Percentiles rank a stretch among this genome's conserved stretches.
Conservation (phyloP, 805 yeast species). For the Monosporozyma servazzii region DNA sequence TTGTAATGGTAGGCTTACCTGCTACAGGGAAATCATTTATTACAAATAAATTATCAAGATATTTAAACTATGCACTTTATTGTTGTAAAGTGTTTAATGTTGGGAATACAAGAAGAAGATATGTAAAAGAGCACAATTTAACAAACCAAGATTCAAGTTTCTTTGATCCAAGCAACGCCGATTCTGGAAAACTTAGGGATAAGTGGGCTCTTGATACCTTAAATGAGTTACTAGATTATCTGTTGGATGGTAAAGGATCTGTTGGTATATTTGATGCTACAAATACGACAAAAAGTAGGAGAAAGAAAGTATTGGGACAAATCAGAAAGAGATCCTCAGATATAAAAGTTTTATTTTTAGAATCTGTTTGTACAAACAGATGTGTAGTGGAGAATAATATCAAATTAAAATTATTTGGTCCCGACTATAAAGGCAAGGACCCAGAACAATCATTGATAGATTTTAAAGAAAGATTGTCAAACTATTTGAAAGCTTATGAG, state of each 20-base stretch:
- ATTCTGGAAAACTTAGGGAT: constrained; percentile 62
- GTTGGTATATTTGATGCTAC: constrained; percentile 91
- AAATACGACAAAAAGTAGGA: constrained; percentile 59
- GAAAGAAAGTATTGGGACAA: constrained; percentile 47
- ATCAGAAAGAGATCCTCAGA: constrained; percentile 50
- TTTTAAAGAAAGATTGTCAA: constrained; percentile 68
- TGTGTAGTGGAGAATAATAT: constrained; percentile 75
- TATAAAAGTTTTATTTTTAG: constrained; percentile 74
- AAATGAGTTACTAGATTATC: constrained; percentile 72
- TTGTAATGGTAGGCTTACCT: constrained; percentile 94
- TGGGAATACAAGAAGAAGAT: constrained; percentile 85
- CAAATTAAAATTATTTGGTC: constrained; percentile 79
- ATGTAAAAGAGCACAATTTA: constrained; percentile 32
- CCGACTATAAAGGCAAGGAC: constrained; percentile 84
- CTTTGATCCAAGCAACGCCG: constrained; percentile 69
- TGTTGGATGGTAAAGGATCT: constrained; percentile 71
- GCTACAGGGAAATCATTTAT: constrained; percentile 93
- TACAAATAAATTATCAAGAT: constrained; percentile 83
- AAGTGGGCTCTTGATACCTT: constrained; percentile 95
- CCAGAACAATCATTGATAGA: constrained; percentile 70
- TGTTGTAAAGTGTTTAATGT: constrained; percentile 88
- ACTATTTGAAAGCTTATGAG: constrained; percentile 85
- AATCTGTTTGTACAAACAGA: constrained; percentile 78
- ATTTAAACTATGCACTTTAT: constrained; percentile 89
- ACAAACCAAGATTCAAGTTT: constrained; percentile 70